Conservation (phyloP, 225 moss, liverwort and hornwort genomes). For the Bryoerythrophyllum caledonicum region DNA sequence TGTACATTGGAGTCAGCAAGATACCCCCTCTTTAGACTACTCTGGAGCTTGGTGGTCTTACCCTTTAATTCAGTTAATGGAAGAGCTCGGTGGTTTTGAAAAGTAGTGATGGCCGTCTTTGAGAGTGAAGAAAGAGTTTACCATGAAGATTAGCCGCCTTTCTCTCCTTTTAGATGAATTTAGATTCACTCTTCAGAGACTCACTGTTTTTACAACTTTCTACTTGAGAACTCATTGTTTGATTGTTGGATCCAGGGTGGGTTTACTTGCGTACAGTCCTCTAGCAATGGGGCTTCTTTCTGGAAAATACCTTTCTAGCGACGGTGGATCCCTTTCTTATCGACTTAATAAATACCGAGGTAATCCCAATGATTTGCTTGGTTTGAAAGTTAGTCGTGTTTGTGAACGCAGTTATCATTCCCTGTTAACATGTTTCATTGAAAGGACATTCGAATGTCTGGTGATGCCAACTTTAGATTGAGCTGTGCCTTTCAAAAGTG, state of each 20-base stretch:
- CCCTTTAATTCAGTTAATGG: no score
- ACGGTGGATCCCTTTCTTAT: constrained; percentile 52
- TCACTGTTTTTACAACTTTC: no score
- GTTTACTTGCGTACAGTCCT: constrained; percentile 86
- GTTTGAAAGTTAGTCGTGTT: constrained; percentile 3
- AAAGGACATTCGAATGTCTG: background rate
- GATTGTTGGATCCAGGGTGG: constrained; percentile 44
- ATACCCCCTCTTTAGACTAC: no score
- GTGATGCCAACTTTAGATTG: background rate
- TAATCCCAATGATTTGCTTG: background rate
- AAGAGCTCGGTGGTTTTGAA: no score
- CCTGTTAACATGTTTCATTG: background rate
- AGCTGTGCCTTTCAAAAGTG: background rate
- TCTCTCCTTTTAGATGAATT: no score
- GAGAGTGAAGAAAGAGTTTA: no score
- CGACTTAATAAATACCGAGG: constrained; percentile 84
- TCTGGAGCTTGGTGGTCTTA: no score
- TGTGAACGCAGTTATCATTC: no score
- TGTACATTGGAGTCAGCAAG: background rate
- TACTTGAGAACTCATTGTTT: no score
- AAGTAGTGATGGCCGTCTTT: no score
- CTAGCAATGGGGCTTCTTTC: constrained; percentile 89
- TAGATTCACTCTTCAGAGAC: no score
- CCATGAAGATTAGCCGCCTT: no score
- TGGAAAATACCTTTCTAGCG: constrained; percentile 68